Conservation (phyloP, 2,329 filamentous ascomycete species). For the Claviceps pazoutovae region DNA sequence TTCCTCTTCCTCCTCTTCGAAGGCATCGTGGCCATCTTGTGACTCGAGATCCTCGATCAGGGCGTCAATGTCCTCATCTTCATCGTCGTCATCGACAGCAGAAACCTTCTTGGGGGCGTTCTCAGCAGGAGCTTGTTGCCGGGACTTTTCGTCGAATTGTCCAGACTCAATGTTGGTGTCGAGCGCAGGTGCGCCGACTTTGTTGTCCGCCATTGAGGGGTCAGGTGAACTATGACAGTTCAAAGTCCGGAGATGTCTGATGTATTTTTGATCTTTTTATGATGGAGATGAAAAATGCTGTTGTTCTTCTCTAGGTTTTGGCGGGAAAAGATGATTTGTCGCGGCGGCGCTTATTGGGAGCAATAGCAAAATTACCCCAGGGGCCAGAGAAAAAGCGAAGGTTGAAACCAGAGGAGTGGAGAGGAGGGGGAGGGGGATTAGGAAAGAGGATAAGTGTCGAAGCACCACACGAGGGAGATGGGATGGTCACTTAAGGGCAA, state of each 20-base stretch:
- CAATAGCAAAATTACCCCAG: conserved; percentile 4
- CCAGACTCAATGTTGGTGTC: conserved; percentile 52
- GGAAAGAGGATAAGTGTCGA: conserved; percentile 17
- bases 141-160: conserved; percentile 50
- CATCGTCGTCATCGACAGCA: conserved; percentile 50
- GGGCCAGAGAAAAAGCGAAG: not conserved
- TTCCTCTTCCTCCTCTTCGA: conserved; percentile 46
- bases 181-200: conserved; percentile 40
- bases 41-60: conserved; percentile 81
- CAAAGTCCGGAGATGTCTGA: not conserved
- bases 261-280: not conserved
- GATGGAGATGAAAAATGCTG: not conserved
- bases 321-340: not conserved
- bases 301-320: conserved; percentile 2
- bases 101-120: conserved; percentile 21
- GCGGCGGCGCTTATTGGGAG: conserved; percentile 1
- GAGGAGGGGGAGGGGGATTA: conserved; percentile 7
- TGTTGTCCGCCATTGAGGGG: conserved; percentile 39
- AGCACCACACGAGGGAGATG: conserved; percentile 33
- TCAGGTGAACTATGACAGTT: not conserved
- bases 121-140: conserved; percentile 17
- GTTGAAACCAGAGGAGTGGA: conserved; percentile 3
- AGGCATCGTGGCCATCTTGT: conserved; percentile 54
- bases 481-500: conserved; percentile 29
- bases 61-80: conserved; percentile 69